phyloP scores from a whole-genome alignment of 1,139 yeast genomes.

The Hemisphaericaspora subhashii region DNA sequence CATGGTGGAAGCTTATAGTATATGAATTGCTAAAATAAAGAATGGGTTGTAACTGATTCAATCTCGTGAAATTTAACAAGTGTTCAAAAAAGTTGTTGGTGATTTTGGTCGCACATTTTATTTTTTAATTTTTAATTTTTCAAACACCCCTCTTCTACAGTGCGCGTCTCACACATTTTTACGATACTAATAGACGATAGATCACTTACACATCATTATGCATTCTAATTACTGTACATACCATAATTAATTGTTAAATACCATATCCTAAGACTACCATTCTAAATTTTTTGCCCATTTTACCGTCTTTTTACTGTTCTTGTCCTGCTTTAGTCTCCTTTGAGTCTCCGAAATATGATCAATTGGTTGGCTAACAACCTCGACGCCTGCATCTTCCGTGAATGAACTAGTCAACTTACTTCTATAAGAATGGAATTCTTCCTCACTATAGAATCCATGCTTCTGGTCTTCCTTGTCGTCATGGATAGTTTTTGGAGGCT shows the following conservation, averaged over 20 bases:
- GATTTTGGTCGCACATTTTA: too few species aligned
- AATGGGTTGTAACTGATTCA: too few species aligned
- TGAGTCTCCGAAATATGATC: not conserved
- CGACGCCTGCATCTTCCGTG: slow-evolving; percentile 14
- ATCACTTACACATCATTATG: too few species aligned
- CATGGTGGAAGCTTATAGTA: slow-evolving; percentile 28
- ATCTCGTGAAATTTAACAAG: too few species aligned
- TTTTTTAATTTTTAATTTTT: too few species aligned
- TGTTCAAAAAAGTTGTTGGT: not conserved
- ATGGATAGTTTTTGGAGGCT: slow-evolving; percentile 14
- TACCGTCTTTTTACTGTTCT: slow-evolving; percentile 21
- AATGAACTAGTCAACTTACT: slow-evolving; percentile 3
- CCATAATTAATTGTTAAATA: not conserved
- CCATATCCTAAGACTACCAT: slow-evolving; percentile 32
- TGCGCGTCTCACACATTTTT: not conserved
- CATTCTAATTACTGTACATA: too few species aligned
- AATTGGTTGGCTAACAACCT: slow-evolving; percentile 16
- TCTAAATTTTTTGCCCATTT: slow-evolving; percentile 56
- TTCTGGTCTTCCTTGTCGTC: slow-evolving; percentile 2
- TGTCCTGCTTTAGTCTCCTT: slow-evolving; percentile 4
- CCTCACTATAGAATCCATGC: slow-evolving; percentile 33
- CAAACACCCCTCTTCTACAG: not conserved
- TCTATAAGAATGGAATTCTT: slow-evolving; percentile 29
- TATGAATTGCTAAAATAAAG: not conserved
- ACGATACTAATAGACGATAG: not conserved